Evolutionary conservation across 2,329 filamentous ascomycete genomes (phyloP).

Genomic region (Aspergillus ustus): DNA sequence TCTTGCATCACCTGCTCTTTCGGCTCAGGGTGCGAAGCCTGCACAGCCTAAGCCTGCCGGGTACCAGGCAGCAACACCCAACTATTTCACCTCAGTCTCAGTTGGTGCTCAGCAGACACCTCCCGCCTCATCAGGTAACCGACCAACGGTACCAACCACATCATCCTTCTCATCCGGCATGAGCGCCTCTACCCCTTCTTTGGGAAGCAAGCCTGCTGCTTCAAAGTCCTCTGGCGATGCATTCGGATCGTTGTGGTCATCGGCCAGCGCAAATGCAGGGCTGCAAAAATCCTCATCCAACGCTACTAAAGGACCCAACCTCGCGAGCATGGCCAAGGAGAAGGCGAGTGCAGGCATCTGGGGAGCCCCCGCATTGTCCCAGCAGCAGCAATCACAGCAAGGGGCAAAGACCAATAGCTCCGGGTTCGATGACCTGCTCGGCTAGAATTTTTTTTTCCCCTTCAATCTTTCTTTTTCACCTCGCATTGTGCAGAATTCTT

Average conservation of each 20-base stretch:
- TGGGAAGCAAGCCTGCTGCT: constrained; percentile 54
- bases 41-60: constrained; percentile 61
- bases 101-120: constrained; percentile 39
- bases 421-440: constrained; percentile 47
- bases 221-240: constrained; percentile 70
- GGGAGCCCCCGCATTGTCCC: constrained; percentile 69
- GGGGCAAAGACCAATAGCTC: constrained; percentile 40
- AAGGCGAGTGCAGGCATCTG: constrained; percentile 95
- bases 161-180: constrained; percentile 44
- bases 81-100: constrained; percentile 89
- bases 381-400: constrained; percentile 30
- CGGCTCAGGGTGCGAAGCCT: constrained; percentile 42
- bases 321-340: constrained; percentile 96
- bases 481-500: constrained; percentile 14
- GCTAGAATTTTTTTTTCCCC: constrained; percentile 33
- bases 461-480: constrained; percentile 8
- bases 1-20: constrained; percentile 62
- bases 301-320: constrained; percentile 70
- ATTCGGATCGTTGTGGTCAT: constrained; percentile 83
- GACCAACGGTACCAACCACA: constrained; percentile 40
- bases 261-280: constrained; percentile 69
- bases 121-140: constrained; percentile 31
- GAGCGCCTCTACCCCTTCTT: constrained; percentile 42
- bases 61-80: constrained; percentile 80
- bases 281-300: constrained; percentile 73